Percentiles rank a stretch among this genome's conserved stretches.
Conservation (phyloP, 2,329 filamentous ascomycete genomes). For the Diaporthe eres region DNA sequence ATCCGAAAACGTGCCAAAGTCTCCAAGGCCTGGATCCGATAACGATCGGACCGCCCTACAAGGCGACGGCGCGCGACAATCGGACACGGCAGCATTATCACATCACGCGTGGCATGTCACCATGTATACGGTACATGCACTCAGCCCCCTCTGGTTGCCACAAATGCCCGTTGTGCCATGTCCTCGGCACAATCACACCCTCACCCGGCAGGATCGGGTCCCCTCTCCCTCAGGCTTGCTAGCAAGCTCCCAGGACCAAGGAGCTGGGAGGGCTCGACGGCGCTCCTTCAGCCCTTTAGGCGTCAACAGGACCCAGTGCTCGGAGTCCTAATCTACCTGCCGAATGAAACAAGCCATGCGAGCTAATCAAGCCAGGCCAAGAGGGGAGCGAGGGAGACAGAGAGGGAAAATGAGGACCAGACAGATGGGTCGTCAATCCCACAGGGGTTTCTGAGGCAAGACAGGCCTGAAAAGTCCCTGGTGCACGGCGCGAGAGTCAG, state of each 20-base stretch:
- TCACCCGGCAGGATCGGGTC: not conserved
- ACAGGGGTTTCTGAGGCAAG: constrained; percentile 25
- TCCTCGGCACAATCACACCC: not conserved
- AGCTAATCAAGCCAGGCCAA: constrained; percentile 12
- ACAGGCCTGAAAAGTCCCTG: not conserved
- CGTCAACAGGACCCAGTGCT: not conserved
- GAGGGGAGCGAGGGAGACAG: not conserved
- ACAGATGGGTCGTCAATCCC: constrained; percentile 5
- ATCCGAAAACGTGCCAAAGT: constrained; percentile 29
- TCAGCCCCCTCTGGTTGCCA: not conserved
- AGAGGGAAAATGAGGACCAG: not conserved
- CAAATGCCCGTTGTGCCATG: not conserved
- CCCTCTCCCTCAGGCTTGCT: not conserved
- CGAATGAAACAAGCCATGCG: constrained; percentile 29
- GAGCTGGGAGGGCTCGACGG: constrained; percentile 25
- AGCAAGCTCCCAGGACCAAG: constrained; percentile 27
- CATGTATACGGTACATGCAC: constrained; percentile 13
- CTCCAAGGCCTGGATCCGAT: constrained; percentile 26
- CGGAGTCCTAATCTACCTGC: constrained; percentile 18
- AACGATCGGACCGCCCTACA: constrained; percentile 31
- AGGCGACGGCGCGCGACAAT: constrained; percentile 14
- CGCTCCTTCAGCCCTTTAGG: constrained; percentile 15
- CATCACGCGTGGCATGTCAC: not conserved
- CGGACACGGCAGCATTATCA: not conserved
- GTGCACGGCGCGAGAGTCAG: constrained; percentile 11